Conservation (phyloP, 192 early-diverging fungal species). For the Lobosporangium transversale region DNA sequence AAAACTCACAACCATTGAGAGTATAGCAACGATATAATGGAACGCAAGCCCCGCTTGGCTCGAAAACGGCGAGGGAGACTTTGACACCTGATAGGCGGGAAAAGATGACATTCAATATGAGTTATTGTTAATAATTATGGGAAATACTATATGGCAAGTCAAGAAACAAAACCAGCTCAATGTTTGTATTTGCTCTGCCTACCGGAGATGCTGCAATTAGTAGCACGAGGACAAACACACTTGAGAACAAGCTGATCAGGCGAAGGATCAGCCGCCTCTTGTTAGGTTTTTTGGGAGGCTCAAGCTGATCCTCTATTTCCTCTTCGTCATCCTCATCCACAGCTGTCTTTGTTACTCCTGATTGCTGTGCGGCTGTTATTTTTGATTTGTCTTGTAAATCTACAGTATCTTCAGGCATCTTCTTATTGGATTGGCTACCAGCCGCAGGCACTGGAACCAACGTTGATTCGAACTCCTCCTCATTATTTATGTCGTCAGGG, state of each 20-base stretch:
- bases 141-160: too few species aligned
- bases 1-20: constrained; percentile 22
- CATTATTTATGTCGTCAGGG: constrained; percentile 27
- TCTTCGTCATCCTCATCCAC: constrained; percentile 5
- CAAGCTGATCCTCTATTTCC: background rate
- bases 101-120: too few species aligned
- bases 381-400: background rate
- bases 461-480: constrained; percentile 40
- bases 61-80: constrained; percentile 29
- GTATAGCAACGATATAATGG: constrained; percentile 32
- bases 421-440: constrained; percentile 8
- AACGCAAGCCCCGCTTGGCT: constrained; percentile 25
- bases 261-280: constrained; percentile 37
- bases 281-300: constrained; percentile 10
- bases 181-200: too few species aligned
- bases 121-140: too few species aligned
- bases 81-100: constrained; percentile 31
- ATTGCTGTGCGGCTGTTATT: background rate
- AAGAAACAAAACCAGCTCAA: too few species aligned
- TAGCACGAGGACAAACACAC: constrained; percentile 19
- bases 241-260: constrained; percentile 27
- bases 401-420: background rate
- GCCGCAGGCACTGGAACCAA: constrained; percentile 26
- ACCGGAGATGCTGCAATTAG: constrained; percentile 44
- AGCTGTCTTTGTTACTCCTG: background rate